Conservation (phyloP, 192 early-diverging fungal species). For the Entomortierella parvispora region DNA sequence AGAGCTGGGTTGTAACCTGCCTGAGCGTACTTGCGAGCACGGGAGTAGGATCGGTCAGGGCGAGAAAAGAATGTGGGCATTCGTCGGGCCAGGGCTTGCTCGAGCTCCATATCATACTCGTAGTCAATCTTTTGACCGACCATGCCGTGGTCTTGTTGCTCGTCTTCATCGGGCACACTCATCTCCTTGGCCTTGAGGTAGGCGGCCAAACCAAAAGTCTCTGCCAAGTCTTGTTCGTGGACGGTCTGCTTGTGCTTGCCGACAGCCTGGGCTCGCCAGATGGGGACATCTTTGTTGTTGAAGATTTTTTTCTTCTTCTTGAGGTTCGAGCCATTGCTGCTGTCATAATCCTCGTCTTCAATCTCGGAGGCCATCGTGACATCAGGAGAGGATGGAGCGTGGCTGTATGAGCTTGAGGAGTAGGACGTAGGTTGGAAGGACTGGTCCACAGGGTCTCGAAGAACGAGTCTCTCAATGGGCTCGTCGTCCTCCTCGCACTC, state of each 20-base stretch:
- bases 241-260: constrained; percentile 50
- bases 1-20: constrained; percentile 39
- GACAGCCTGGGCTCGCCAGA: constrained; percentile 37
- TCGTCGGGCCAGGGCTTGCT: constrained; percentile 41
- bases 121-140: constrained; percentile 36
- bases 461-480: constrained; percentile 32
- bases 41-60: constrained; percentile 39
- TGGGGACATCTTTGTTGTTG: constrained; percentile 20
- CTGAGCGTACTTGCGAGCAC: constrained; percentile 49
- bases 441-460: constrained; percentile 18
- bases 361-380: constrained; percentile 31
- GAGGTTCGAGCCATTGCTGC: background rate
- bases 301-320: background rate
- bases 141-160: constrained; percentile 4
- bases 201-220: constrained; percentile 47
- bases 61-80: constrained; percentile 47
- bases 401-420: too few relatives aligned
- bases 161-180: background rate
- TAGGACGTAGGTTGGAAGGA: background rate
- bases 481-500: constrained; percentile 7
- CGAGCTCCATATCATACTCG: constrained; percentile 48
- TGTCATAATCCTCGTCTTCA: constrained; percentile 22
- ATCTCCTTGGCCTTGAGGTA: constrained; percentile 53
- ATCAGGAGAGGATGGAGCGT: constrained; percentile 12
- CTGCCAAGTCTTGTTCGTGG: constrained; percentile 46